Conservation (phyloP, 495 filamentous ascomycete genomes). For the Penicillium lagena region DNA sequence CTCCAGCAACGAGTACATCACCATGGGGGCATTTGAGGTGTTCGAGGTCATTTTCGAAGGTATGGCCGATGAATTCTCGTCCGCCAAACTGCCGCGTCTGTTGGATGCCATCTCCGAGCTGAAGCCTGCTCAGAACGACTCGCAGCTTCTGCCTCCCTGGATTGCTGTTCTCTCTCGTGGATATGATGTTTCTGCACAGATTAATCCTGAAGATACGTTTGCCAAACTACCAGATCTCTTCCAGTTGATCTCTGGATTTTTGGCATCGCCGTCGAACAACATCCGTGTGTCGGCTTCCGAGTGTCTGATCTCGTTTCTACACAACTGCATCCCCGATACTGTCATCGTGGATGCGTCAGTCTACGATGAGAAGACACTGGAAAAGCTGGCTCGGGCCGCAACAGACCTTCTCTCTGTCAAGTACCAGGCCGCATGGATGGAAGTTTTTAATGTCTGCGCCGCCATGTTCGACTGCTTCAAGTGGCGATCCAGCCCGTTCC, state of each 20-base stretch:
- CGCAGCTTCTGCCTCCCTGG: constrained; percentile 90
- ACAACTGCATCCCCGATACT: constrained; percentile 73
- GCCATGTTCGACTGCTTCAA: constrained; percentile 80
- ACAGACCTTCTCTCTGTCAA: constrained; percentile 75
- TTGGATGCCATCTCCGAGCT: constrained; percentile 84
- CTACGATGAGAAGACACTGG: constrained; percentile 78
- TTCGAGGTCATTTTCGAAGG: constrained; percentile 94
- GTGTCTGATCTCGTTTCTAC: constrained; percentile 85
- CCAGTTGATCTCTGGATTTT: constrained; percentile 65
- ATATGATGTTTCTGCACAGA: constrained; percentile 87
- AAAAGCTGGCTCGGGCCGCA: constrained; percentile 62
- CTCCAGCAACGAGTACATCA: constrained; percentile 88
- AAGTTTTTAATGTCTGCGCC: constrained; percentile 86
- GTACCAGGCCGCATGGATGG: constrained; percentile 91
- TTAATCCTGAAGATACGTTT: constrained; percentile 81
- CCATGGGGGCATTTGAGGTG: constrained; percentile 90
- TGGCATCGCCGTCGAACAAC: constrained; percentile 81
- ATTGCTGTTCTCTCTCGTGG: constrained; percentile 90
- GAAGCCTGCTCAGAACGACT: constrained; percentile 83
- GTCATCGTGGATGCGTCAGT: constrained; percentile 82
- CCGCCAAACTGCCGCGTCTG: constrained; percentile 80
- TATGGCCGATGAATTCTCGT: constrained; percentile 79
- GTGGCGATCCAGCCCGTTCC: constrained; percentile 74
- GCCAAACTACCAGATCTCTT: constrained; percentile 79
- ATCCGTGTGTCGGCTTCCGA: constrained; percentile 91